phyloP scores from a whole-genome alignment of 225 moss, liverwort and hornwort genomes.

The Straminergon stramineum region DNA sequence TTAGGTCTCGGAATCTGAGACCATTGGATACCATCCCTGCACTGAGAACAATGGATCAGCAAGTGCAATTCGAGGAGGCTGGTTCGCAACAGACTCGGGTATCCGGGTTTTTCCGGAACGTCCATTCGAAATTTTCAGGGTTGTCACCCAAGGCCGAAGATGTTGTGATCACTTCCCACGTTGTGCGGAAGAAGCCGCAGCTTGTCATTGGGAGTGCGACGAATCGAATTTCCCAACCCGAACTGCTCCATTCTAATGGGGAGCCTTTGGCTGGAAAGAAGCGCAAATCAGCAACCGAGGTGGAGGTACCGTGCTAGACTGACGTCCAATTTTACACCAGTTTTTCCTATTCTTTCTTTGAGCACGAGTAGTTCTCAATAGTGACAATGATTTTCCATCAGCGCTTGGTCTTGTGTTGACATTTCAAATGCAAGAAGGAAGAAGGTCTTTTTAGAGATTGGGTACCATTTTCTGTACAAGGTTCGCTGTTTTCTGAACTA shows the following conservation, averaged over 20 bases:
- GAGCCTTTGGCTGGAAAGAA: slow-evolving; percentile 1
- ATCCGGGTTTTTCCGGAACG: background rate
- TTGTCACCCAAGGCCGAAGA: background rate
- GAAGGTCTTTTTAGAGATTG: background rate
- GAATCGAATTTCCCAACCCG: background rate
- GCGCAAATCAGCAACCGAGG: slow-evolving; percentile 7
- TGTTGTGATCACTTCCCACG: slow-evolving; percentile 1
- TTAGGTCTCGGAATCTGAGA: background rate
- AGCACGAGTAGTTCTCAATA: background rate
- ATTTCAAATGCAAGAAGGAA: background rate
- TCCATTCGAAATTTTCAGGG: background rate
- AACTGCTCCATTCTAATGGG: background rate
- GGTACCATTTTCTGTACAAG: background rate
- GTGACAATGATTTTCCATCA: background rate
- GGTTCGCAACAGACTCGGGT: slow-evolving; percentile 3
- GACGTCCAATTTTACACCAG: background rate
- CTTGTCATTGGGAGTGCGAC: slow-evolving; percentile 8
- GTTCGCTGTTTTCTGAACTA: background rate
- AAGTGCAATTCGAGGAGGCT: background rate
- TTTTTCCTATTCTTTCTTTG: background rate
- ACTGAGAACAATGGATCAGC: slow-evolving; percentile 5
- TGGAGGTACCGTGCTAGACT: background rate
- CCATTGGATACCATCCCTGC: background rate
- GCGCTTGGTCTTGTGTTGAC: background rate
- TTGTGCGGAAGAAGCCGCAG: slow-evolving; percentile 15